Conservation (phyloP, 306 rosid genomes). For the Geum urbanum region DNA sequence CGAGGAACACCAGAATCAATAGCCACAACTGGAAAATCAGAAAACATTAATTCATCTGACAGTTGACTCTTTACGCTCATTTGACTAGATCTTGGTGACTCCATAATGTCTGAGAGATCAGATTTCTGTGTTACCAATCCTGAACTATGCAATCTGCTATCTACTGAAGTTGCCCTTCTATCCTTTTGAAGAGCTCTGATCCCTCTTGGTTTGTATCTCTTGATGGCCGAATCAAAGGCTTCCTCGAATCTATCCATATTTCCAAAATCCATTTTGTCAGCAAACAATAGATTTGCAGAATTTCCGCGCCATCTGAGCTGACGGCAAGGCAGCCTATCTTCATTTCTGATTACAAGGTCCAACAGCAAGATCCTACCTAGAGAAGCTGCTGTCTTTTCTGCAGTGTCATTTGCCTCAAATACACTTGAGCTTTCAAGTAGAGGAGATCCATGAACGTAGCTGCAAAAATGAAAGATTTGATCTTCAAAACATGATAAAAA, state of each 20-base stretch:
- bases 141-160: conserved; percentile 48
- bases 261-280: conserved; percentile 48
- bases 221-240: conserved; percentile 58
- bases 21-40: conserved; percentile 69
- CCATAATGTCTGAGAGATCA: conserved; percentile 60
- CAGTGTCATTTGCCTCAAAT: conserved; percentile 59
- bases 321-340: conserved; percentile 94
- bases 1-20: conserved; percentile 97
- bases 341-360: conserved; percentile 93
- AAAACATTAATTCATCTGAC: conserved; percentile 36
- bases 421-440: conserved; percentile 70
- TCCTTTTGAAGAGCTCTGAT: conserved; percentile 64
- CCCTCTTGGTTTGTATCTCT: conserved; percentile 58
- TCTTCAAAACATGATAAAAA: conserved; percentile 19
- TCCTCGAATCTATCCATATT: conserved; percentile 52
- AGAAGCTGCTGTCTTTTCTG: conserved; percentile 67
- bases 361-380: conserved; percentile 87
- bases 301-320: conserved; percentile 96
- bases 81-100: conserved; percentile 57
- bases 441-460: conserved; percentile 94
- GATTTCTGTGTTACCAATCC: conserved; percentile 53
- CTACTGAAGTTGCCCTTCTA: conserved; percentile 76
- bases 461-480: conserved; percentile 37
- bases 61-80: conserved; percentile 38
- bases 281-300: conserved; percentile 76